A percentile compares a stretch with the other conserved stretches of the same genome.
Evolutionary conservation across 306 rosid genomes (phyloP).

Genomic region (Dryas alaskensis): DNA sequence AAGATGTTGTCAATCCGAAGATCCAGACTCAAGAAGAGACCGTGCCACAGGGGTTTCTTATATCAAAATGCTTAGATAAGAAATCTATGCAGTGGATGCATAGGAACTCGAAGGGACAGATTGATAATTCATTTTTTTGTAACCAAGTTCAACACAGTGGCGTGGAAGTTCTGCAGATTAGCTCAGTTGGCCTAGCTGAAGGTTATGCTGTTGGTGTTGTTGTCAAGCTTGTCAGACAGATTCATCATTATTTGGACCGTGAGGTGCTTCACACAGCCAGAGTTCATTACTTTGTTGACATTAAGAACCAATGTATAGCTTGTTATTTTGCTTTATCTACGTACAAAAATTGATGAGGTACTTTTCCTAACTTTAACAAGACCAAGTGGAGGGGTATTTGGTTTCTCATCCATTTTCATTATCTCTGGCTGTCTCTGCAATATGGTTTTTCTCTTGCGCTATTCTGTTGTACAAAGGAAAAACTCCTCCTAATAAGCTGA

Average conservation of each 20-base stretch:
- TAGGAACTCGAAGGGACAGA: neutral
- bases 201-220: neutral
- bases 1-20: neutral
- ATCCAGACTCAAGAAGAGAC: neutral
- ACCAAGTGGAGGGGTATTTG: no score
- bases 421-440: no score
- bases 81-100: neutral
- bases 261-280: neutral
- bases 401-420: no score
- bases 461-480: neutral
- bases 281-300: neutral
- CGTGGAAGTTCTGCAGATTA: neutral
- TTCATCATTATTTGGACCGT: neutral
- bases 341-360: no score
- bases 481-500: neutral
- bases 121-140: neutral
- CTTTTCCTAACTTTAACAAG: no score
- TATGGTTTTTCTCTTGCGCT: no score
- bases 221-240: neutral
- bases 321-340: no score
- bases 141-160: neutral
- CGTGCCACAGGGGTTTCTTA: neutral
- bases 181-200: neutral
- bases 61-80: neutral
- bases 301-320: neutral